Conservation (phyloP, 495 filamentous ascomycete species). For the Aspergillus diversus region DNA sequence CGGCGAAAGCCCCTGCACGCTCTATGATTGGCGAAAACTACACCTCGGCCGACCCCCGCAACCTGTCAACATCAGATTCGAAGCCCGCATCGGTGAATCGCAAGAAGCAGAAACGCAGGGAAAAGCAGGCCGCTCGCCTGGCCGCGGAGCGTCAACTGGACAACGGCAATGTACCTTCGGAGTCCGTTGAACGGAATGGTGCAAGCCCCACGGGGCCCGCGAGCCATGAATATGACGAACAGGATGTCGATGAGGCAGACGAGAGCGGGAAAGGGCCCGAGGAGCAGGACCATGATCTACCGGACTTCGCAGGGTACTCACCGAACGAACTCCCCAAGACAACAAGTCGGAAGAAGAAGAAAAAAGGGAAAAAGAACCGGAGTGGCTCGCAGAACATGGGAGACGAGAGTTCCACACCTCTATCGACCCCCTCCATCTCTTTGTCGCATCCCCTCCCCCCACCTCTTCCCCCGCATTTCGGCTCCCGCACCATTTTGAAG, state of each 20-base stretch:
- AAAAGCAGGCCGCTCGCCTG: slow-evolving; percentile 74
- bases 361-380: slow-evolving; percentile 47
- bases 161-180: slow-evolving; percentile 31
- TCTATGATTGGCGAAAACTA: slow-evolving; percentile 40
- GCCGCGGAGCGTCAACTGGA: slow-evolving; percentile 55
- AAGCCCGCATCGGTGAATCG: slow-evolving; percentile 67
- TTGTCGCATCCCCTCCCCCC: slow-evolving; percentile 48
- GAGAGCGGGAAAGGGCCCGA: slow-evolving; percentile 26
- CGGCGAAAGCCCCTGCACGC: slow-evolving; percentile 37
- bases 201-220: slow-evolving; percentile 22
- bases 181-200: slow-evolving; percentile 28
- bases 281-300: slow-evolving; percentile 21
- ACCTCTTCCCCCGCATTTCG: slow-evolving; percentile 35
- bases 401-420: slow-evolving; percentile 47
- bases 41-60: slow-evolving; percentile 34
- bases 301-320: slow-evolving; percentile 19
- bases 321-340: slow-evolving; percentile 13
- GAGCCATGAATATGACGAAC: slow-evolving; percentile 36
- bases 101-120: slow-evolving; percentile 88
- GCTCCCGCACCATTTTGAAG: slow-evolving; percentile 32
- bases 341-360: slow-evolving; percentile 50
- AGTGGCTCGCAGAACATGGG: slow-evolving; percentile 39
- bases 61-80: slow-evolving; percentile 30
- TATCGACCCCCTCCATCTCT: slow-evolving; percentile 44
- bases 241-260: slow-evolving; percentile 33